Percentiles rank a stretch among this genome's conserved stretches.
Evolutionary conservation across 441 rosid species (phyloP).

Genomic region (Bocquillonia castaneifolia): DNA sequence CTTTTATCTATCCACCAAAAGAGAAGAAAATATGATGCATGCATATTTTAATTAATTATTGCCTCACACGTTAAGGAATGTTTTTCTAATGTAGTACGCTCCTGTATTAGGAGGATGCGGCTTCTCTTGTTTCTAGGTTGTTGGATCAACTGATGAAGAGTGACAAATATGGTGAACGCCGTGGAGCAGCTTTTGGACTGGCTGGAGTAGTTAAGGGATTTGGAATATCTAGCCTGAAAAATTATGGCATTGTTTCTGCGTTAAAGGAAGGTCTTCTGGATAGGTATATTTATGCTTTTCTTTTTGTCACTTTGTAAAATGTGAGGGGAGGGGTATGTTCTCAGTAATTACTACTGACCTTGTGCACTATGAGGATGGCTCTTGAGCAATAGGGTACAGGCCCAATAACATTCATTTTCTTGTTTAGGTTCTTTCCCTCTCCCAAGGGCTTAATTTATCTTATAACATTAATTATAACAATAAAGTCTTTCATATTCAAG

Average conservation of each 20-base stretch:
- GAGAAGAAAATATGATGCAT: too few species aligned
- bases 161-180: conserved; percentile 97
- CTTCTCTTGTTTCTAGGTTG: conserved; percentile 64
- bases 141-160: conserved; percentile 85
- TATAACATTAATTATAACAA: too few species aligned
- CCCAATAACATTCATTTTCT: not conserved
- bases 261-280: conserved; percentile 71
- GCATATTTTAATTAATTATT: not conserved
- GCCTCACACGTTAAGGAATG: not conserved
- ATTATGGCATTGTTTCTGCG: conserved; percentile 56
- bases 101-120: conserved; percentile 68
- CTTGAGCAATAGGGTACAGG: not conserved
- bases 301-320: not conserved
- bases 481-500: too few species aligned
- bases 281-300: conserved; percentile 44
- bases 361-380: not conserved
- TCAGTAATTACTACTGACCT: not conserved
- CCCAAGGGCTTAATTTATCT: not conserved
- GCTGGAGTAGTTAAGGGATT: conserved; percentile 94
- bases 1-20: not conserved
- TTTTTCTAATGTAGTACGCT: conserved; percentile 17
- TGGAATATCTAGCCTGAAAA: conserved; percentile 88
- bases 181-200: conserved; percentile 99
- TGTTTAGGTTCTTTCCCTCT: not conserved
- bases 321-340: not conserved